Evolutionary conservation across 1,139 yeast species (phyloP), one percentile per base, ranked within the genome.

Genomic region (Diutina sp.): DNA sequence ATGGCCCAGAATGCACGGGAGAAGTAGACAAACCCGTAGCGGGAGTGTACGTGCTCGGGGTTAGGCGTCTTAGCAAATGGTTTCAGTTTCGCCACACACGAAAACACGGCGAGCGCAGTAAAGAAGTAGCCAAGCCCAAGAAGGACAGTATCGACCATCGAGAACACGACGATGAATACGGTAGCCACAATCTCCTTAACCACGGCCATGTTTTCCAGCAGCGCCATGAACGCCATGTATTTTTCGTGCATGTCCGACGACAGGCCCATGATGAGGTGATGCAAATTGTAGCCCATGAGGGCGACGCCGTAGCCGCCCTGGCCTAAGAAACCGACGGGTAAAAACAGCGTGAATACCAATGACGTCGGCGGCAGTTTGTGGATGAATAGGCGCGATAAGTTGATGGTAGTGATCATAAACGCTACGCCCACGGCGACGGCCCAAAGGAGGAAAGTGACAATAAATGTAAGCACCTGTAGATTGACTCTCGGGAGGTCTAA

Each of bases 1-100:
- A 87, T 81, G 38, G 90, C 83, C 96, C 96, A 90, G 79, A 86
- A 88, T 0, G 84, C 82, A 61, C 79, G 78, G 58, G 78, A 75
- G 72, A 83, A 88, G 54, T 64, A 64, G 35, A 77, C 66, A 16
- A 66, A 61, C 0, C 79, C 77, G 44, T 7, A 35, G 18, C 58
- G 57, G 1, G 18, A 18, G 67, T 63, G 58, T 58, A 60, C 2
- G 58, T 59, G 7, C 60, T 54, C 38, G 4, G 46, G 30, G 58
- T 70, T 68, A n/a, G 64, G 64, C 29, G 61, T 61, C 35, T 59
- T 62, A n/a, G 76, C 66, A 57, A 72, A 69, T n/a, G 73, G 72
- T 46, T 59, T 57, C 44, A 70, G 63, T 55, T 73, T 73, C 41
- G 81, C 72, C 1, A 74, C 50, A 1, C 79, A 72, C 0, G 81